Evolutionary conservation across 768 basidiomycete species (phyloP).

Genomic region (Gloeostereum incarnatum): DNA sequence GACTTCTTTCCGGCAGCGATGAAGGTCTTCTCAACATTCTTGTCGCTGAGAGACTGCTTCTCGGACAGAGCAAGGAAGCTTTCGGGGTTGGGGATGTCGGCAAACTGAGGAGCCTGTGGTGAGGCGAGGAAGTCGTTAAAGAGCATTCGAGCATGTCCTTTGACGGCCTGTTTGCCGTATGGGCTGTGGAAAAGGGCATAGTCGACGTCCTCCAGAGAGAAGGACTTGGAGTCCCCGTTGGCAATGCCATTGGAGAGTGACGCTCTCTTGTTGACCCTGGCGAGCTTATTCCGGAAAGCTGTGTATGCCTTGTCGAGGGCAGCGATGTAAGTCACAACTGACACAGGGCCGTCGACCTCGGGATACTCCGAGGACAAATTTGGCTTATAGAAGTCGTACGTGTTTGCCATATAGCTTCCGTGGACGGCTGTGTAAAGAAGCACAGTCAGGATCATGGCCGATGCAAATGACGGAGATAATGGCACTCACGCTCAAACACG

Average conservation of each 20-base stretch:
- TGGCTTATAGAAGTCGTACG: constrained; percentile 99
- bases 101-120: constrained; percentile 61
- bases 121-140: constrained; percentile 88
- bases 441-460: constrained; percentile 5
- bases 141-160: constrained; percentile 86
- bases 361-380: constrained; percentile 92
- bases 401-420: constrained; percentile 95
- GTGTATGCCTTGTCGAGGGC: constrained; percentile 88
- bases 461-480: constrained; percentile 1
- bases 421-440: constrained; percentile 65
- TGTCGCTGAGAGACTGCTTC: constrained; percentile 80
- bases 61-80: constrained; percentile 56
- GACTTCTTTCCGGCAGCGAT: constrained; percentile 65
- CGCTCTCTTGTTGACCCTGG: constrained; percentile 49
- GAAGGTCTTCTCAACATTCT: constrained; percentile 92
- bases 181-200: constrained; percentile 96
- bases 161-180: constrained; percentile 98
- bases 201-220: constrained; percentile 80
- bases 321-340: constrained; percentile 90
- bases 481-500: constrained; percentile 82
- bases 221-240: constrained; percentile 36
- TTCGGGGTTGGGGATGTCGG: constrained; percentile 64
- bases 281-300: constrained; percentile 75
- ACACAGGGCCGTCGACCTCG: constrained; percentile 94
- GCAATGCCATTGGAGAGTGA: constrained; percentile 24